Percentiles rank a stretch among this genome's conserved stretches.
Evolutionary conservation across 2,329 filamentous ascomycete species (phyloP).

Genomic region (Hysterium pulicare): DNA sequence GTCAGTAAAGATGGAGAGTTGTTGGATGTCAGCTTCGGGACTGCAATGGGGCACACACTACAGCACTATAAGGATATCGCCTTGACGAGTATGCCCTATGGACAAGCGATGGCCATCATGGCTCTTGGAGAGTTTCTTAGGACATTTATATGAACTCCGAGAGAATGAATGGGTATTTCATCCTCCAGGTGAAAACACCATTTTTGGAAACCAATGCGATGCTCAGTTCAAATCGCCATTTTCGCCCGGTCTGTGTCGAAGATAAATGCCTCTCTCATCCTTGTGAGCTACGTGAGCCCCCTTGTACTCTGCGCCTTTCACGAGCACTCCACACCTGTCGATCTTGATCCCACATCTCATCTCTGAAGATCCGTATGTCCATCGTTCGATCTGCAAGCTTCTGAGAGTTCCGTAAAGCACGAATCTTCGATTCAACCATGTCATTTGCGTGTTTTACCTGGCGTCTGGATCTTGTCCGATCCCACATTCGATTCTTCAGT

Average conservation of each 20-base stretch:
- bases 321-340: not conserved
- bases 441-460: too few species aligned
- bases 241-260: not conserved
- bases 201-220: not conserved
- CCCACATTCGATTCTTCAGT: not conserved
- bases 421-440: not conserved
- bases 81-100: conserved; percentile 78
- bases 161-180: not conserved
- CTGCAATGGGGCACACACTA: conserved; percentile 68
- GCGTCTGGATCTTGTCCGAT: not conserved
- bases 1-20: conserved; percentile 68
- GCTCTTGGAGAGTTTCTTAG: conserved; percentile 70
- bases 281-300: too few species aligned
- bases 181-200: not conserved
- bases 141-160: conserved; percentile 48
- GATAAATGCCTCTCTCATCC: too few species aligned
- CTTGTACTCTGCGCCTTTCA: too few species aligned
- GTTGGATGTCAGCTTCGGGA: conserved; percentile 72
- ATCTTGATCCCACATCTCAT: conserved; percentile 1
- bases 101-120: conserved; percentile 83
- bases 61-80: conserved; percentile 77
- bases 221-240: not conserved
- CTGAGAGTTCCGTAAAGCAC: not conserved
- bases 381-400: not conserved
- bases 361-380: conserved; percentile 1